These are phyloP conservation scores for Scedosporium dehoogii DNA, from an alignment of 2,329 filamentous ascomycete genomes.

Conservation along the genomic window DNA sequence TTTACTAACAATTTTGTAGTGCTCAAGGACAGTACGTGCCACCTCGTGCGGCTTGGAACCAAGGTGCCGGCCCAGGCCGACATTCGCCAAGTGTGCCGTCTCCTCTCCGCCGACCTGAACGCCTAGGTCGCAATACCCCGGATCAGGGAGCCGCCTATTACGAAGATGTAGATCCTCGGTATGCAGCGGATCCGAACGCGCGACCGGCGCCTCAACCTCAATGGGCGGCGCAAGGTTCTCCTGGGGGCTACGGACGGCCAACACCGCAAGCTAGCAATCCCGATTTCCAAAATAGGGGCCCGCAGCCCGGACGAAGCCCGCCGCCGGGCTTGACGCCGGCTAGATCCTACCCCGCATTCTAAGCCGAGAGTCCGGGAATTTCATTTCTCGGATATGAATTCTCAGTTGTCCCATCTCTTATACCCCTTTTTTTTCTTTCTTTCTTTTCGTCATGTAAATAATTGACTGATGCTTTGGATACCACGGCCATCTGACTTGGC, in stretches of 20 bases:
- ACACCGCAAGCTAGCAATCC: slow-evolving; percentile 11
- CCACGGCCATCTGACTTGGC: neutral
- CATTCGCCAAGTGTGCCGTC: slow-evolving; percentile 36
- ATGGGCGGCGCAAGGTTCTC: slow-evolving; percentile 17
- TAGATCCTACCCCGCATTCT: neutral
- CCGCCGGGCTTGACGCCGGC: slow-evolving; percentile 20
- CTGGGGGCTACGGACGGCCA: slow-evolving; percentile 18
- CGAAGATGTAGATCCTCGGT: slow-evolving; percentile 87
- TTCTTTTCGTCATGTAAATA: neutral
- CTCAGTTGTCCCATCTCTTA: neutral
- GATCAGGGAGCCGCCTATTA: slow-evolving; percentile 54
- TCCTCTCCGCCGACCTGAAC: slow-evolving; percentile 21
- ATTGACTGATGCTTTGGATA: slow-evolving; percentile 3
- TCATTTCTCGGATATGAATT: neutral
- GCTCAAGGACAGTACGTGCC: slow-evolving; percentile 43
- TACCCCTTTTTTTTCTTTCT: slow-evolving; percentile 1
- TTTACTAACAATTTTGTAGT: slow-evolving; percentile 22
- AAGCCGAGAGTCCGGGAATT: neutral
- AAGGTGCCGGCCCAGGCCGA: slow-evolving; percentile 29
- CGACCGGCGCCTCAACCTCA: slow-evolving; percentile 18
- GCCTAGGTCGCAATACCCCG: slow-evolving; percentile 22
- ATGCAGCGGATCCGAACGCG: slow-evolving; percentile 37
- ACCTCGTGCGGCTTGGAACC: slow-evolving; percentile 46
- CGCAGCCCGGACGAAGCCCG: slow-evolving; percentile 70
- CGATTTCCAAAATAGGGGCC: slow-evolving; percentile 29